Base-by-base conservation (phyloP, 2,329 filamentous ascomycete genomes). In the Akanthomyces muscarius region DNA sequence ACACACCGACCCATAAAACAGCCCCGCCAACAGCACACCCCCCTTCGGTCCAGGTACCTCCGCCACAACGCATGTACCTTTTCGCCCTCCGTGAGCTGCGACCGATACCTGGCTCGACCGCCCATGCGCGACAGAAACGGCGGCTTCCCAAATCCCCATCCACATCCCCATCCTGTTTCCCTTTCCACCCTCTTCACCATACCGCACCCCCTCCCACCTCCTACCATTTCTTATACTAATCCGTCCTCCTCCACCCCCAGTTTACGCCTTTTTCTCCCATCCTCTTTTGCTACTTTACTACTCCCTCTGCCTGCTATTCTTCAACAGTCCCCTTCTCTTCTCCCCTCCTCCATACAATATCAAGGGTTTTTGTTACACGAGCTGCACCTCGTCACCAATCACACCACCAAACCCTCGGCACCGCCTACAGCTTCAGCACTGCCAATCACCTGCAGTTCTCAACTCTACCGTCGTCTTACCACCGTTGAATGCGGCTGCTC, bases 111-210 rank as follows among this genome's bases (percentile, higher is more conserved):
- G 7, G 42, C 16, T 23, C 23, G 21, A 14, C 36, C 23, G 8
- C 30, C 47, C 56, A 41, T 60, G 55, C 55, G 18, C 57, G 38
- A 60, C 45, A 61, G 45, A 61, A 61, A 52, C 38, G 58, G 47
- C 58, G 58, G 48, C 50, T 61, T 61, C 48, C 48, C 48, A 61
- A 53, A 53, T 52, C 57, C 57, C 33, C 60, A 62, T 62, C 60
- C 52, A 28, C 61, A 62, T 62, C 64, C 57, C 44, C 65, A 64
- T 64, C 61, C 64, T 57, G 25, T 59, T 64, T 68, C 62, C 55
- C 55, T 58, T 61, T 25, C 41, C 41, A n/a, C 8, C 45, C 58
- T 54, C 54, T 63, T 58, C 58, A 48, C 47, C 60, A 62, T 57
- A 30, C n/a, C 44, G 52, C 53, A 60, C 47, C 57, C 54, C 50